Evolutionary conservation across 1,284 basidiomycete genomes (phyloP).

Genomic region (Tetrapyrgos nigripes): DNA sequence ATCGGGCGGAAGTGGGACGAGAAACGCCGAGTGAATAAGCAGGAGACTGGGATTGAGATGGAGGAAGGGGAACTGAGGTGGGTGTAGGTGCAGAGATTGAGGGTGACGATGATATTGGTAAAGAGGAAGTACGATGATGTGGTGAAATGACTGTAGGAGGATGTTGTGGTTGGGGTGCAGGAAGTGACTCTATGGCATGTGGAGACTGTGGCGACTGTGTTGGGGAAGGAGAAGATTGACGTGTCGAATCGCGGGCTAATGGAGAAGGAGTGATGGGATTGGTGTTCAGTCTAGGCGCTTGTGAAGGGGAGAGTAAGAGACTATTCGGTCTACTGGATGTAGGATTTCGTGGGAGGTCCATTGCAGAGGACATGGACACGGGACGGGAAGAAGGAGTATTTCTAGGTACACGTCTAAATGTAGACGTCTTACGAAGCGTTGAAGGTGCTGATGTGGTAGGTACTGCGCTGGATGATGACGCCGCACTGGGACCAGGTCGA

Average conservation of each 20-base stretch:
- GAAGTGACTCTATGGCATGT: neutral
- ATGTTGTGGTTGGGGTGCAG: conserved; percentile 16
- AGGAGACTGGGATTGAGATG: conserved; percentile 34
- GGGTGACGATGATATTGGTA: conserved; percentile 19
- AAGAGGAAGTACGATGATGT: conserved; percentile 16
- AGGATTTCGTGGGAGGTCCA: neutral
- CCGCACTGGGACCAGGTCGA: conserved; percentile 8
- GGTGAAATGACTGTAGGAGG: conserved; percentile 2
- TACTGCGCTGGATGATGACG: conserved; percentile 22
- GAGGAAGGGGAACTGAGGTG: conserved; percentile 30
- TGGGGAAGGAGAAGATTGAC: conserved; percentile 6
- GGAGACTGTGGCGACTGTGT: conserved; percentile 9
- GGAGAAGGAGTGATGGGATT: conserved; percentile 15
- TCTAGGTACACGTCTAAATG: conserved; percentile 63
- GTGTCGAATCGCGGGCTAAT: neutral
- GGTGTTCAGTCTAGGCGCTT: neutral
- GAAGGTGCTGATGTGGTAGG: conserved; percentile 24
- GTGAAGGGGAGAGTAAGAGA: conserved; percentile 10
- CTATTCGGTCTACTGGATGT: neutral
- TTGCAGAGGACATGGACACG: conserved; percentile 37
- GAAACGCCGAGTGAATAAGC: conserved; percentile 27
- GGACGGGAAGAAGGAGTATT: conserved; percentile 34
- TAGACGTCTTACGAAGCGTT: conserved; percentile 52
- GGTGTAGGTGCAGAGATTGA: conserved; percentile 25
- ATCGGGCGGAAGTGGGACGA: conserved; percentile 17